These are phyloP conservation scores for Colletotrichum salicis DNA, from an alignment of 2,329 filamentous ascomycete genomes.

Conservation along the genomic window DNA sequence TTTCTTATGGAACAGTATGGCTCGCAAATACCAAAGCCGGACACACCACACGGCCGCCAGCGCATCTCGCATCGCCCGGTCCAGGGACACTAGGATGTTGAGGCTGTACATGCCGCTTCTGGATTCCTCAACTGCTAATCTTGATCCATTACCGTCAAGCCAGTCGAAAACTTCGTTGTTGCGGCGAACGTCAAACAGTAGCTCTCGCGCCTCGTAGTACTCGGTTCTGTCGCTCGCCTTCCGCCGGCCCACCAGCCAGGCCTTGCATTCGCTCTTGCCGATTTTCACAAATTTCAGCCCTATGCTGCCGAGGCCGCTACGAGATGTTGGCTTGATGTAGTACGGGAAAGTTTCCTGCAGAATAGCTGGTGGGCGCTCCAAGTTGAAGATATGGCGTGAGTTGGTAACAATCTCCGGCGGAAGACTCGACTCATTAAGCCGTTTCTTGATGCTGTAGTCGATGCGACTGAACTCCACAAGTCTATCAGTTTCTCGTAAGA, in stretches of 20 bases:
- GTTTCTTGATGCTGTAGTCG: slow-evolving; percentile 42
- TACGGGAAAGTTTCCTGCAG: slow-evolving; percentile 45
- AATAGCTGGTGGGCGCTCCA: slow-evolving; percentile 45
- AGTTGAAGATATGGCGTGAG: slow-evolving; percentile 47
- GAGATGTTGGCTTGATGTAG: slow-evolving; percentile 37
- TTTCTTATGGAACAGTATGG: slow-evolving; percentile 31
- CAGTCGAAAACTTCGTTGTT: slow-evolving; percentile 44
- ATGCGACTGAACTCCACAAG: slow-evolving; percentile 45
- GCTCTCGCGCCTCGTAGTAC: slow-evolving; percentile 36
- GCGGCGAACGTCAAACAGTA: slow-evolving; percentile 44
- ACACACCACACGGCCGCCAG: slow-evolving; percentile 49
- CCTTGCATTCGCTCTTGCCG: slow-evolving; percentile 33
- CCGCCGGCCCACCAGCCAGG: slow-evolving; percentile 32
- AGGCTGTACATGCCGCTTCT: slow-evolving; percentile 43
- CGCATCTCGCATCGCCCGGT: slow-evolving; percentile 43
- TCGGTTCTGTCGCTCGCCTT: slow-evolving; percentile 26
- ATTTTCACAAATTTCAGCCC: slow-evolving; percentile 12
- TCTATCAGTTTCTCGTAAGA: slow-evolving; percentile 45
- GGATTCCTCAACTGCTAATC: slow-evolving; percentile 46
- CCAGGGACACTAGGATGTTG: slow-evolving; percentile 46
- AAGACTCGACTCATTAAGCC: not conserved
- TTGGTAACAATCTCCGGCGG: slow-evolving; percentile 41
- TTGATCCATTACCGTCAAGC: slow-evolving; percentile 41
- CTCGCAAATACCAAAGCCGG: slow-evolving; percentile 47
- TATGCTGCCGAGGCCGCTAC: slow-evolving; percentile 10